phyloP scores from a whole-genome alignment of 139 green algal species.

The Tetraselmis chui region DNA sequence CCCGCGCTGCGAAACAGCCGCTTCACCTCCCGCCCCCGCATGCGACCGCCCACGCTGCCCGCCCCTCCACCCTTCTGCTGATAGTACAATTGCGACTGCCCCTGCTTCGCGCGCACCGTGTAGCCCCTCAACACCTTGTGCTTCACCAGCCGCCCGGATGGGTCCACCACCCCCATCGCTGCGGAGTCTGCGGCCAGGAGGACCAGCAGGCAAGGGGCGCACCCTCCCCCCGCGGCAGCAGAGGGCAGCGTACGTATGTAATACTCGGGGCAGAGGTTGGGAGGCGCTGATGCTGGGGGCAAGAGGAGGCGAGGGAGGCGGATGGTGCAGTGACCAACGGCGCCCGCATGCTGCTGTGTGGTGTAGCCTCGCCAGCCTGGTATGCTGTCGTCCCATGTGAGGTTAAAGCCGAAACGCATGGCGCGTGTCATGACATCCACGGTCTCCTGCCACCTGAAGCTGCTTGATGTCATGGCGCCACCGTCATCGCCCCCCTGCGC shows the following conservation, averaged over 20 bases:
- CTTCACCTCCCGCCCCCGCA: neutral
- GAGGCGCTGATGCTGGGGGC: too few species aligned
- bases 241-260: neutral
- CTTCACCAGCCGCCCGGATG: slow-evolving; percentile 6
- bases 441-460: neutral
- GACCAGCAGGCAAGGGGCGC: slow-evolving; percentile 5
- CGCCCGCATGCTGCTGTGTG: too few species aligned
- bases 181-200: slow-evolving; percentile 25
- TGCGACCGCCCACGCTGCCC: neutral
- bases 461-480: neutral
- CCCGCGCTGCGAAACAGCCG: neutral
- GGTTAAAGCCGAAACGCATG: neutral
- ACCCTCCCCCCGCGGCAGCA: neutral
- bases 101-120: slow-evolving; percentile 22
- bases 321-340: neutral
- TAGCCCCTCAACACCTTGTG: slow-evolving; percentile 27
- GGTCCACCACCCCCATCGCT: slow-evolving; percentile 14
- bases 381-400: neutral
- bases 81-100: slow-evolving; percentile 25
- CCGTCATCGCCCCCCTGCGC: too few species aligned
- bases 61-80: slow-evolving; percentile 4
- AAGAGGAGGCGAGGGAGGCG: neutral
- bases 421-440: neutral
- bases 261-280: neutral
- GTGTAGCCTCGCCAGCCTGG: neutral